Evolutionary conservation across 208 protist species (phyloP).

Genomic region (Wallacemonas sp.): DNA sequence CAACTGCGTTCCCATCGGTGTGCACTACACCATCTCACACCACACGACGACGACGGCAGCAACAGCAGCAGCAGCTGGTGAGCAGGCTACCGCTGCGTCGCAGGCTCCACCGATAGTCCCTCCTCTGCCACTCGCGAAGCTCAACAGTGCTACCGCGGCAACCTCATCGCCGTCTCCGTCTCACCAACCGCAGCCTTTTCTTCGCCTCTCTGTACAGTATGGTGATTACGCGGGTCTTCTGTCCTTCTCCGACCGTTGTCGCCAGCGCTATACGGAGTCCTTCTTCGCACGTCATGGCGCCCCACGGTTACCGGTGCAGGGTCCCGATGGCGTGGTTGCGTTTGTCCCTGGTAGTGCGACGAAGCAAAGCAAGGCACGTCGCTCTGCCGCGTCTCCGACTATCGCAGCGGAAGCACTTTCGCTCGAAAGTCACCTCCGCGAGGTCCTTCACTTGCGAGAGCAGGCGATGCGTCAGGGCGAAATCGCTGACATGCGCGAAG

Average conservation of each 20-base stretch:
- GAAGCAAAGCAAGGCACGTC: not conserved
- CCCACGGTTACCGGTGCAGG: not conserved
- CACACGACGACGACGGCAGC: not conserved
- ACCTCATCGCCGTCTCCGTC: not conserved
- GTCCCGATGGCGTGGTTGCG: conserved; percentile 3
- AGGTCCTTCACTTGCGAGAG: conserved; percentile 13
- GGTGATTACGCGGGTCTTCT: conserved; percentile 21
- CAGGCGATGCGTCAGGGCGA: conserved; percentile 11
- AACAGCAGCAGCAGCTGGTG: not conserved
- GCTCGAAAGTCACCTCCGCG: not conserved
- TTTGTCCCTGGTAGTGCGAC: not conserved
- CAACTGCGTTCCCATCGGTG: conserved; percentile 16
- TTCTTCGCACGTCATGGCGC: not conserved
- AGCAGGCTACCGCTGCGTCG: not conserved
- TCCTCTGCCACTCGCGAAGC: not conserved
- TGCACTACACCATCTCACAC: not conserved
- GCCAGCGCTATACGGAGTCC: conserved; percentile 8
- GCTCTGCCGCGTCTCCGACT: not conserved
- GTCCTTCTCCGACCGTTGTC: not conserved
- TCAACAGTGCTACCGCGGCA: not conserved
- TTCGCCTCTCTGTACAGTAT: conserved; percentile 16
- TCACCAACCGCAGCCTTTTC: not conserved
- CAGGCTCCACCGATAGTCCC: not conserved
- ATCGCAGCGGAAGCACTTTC: not conserved
- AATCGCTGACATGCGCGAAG: not conserved